Percentiles rank a stretch among this genome's conserved stretches.
phyloP scores from a whole-genome alignment of 805 yeast genomes.

The Starmera caribaea region DNA sequence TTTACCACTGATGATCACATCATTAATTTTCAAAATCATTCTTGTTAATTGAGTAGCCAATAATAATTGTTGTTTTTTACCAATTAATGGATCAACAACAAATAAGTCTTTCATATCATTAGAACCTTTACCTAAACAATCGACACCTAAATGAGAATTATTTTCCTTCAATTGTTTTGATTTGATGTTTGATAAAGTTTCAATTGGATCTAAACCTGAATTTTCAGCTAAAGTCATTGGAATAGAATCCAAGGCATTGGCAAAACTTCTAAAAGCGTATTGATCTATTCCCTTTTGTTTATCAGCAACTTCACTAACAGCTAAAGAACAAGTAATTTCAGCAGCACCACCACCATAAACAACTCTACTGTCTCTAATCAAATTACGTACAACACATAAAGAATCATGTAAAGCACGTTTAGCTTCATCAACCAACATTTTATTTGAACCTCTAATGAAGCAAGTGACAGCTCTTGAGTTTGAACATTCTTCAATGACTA shows the following conservation, averaged over 20 bases:
- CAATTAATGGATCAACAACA: constrained; percentile 94
- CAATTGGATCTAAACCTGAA: constrained; percentile 92
- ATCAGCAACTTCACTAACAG: constrained; percentile 87
- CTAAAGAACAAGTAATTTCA: constrained; percentile 87
- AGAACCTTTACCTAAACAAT: constrained; percentile 80
- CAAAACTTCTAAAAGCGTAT: constrained; percentile 93
- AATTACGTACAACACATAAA: constrained; percentile 92
- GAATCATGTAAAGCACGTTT: constrained; percentile 95
- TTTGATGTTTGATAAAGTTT: constrained; percentile 75
- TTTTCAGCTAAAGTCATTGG: constrained; percentile 96
- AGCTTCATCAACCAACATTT: constrained; percentile 97
- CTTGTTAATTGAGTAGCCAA: constrained; percentile 96
- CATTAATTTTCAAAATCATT: constrained; percentile 95
- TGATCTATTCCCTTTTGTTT: constrained; percentile 92
- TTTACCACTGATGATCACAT: constrained; percentile 86
- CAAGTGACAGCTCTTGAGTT: constrained; percentile 86
- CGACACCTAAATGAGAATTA: constrained; percentile 75
- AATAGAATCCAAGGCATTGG: constrained; percentile 81
- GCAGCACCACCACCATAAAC: constrained; percentile 99
- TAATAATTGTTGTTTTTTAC: constrained; percentile 91
- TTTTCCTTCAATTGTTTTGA: constrained; percentile 73
- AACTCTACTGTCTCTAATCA: constrained; percentile 82
- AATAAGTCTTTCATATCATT: constrained; percentile 91
- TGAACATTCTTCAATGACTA: constrained; percentile 84
- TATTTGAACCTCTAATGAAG: constrained; percentile 90